Evolutionary conservation across 2,329 filamentous ascomycete genomes (phyloP).

Genomic region (Cercospora zeina): DNA sequence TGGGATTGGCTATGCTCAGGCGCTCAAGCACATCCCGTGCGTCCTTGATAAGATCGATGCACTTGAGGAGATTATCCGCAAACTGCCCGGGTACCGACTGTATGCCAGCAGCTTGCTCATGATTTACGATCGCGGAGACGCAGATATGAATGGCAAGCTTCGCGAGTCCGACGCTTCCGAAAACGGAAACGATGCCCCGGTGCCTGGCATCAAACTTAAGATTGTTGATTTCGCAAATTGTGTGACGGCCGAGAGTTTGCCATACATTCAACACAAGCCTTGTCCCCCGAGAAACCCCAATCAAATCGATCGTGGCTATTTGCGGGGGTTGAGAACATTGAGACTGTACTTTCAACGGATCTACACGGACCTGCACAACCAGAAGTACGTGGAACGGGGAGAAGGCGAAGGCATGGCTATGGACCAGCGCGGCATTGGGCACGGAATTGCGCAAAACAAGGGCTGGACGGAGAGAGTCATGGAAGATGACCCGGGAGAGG

Average conservation of each 20-base stretch:
- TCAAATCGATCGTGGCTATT: slow-evolving; percentile 82
- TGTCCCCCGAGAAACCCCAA: slow-evolving; percentile 81
- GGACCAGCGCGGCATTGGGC: slow-evolving; percentile 32
- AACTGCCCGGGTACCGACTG: slow-evolving; percentile 82
- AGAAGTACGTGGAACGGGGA: slow-evolving; percentile 38
- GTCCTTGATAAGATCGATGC: slow-evolving; percentile 80
- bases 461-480: slow-evolving; percentile 30
- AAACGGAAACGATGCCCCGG: slow-evolving; percentile 23
- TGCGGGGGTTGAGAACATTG: slow-evolving; percentile 78
- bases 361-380: slow-evolving; percentile 65
- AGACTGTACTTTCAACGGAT: slow-evolving; percentile 84
- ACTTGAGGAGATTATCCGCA: slow-evolving; percentile 78
- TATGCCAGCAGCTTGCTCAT: slow-evolving; percentile 94
- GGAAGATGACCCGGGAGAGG: slow-evolving; percentile 28
- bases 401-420: slow-evolving; percentile 42
- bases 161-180: slow-evolving; percentile 9
- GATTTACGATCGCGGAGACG: slow-evolving; percentile 85
- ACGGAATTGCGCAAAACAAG: slow-evolving; percentile 29
- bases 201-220: slow-evolving; percentile 73
- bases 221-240: slow-evolving; percentile 99
- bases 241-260: slow-evolving; percentile 79
- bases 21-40: slow-evolving; percentile 81
- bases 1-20: slow-evolving; percentile 75
- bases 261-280: slow-evolving; percentile 43
- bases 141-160: slow-evolving; percentile 52